These are phyloP conservation scores for Myxozyma nipponensis DNA, from an alignment of 805 yeast species.

Conservation along the genomic window DNA sequence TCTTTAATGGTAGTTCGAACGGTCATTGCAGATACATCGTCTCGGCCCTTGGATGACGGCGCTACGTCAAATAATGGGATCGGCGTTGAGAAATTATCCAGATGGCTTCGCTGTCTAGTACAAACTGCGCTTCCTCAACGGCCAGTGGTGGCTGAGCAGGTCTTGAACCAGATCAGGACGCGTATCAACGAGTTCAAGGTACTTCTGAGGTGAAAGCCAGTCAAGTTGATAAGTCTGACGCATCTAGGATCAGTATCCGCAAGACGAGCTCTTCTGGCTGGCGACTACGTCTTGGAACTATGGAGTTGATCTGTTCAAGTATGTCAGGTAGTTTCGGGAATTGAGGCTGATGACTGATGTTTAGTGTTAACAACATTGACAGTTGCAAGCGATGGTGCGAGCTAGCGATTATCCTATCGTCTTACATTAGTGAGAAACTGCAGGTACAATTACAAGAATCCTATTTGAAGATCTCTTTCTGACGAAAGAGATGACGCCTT, in stretches of 20 bases:
- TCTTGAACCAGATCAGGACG: slow-evolving; percentile 9
- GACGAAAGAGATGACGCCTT: too few species aligned
- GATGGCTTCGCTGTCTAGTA: slow-evolving; percentile 19
- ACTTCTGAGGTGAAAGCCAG: too few species aligned
- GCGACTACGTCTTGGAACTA: slow-evolving; percentile 22
- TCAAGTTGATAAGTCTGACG: too few species aligned
- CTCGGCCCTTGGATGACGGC: background rate
- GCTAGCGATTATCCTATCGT: slow-evolving; percentile 16
- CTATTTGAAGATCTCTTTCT: background rate
- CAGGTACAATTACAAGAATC: background rate
- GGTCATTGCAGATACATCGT: background rate
- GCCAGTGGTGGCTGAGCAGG: slow-evolving; percentile 12
- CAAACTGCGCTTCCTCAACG: slow-evolving; percentile 14
- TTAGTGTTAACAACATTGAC: slow-evolving; percentile 6
- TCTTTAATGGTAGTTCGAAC: background rate
- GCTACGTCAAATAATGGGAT: background rate
- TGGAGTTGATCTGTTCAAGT: slow-evolving; percentile 20
- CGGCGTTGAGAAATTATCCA: slow-evolving; percentile 14
- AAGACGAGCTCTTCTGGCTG: slow-evolving; percentile 13
- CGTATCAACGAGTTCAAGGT: background rate
- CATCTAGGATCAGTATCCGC: slow-evolving; percentile 5
- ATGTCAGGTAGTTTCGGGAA: background rate
- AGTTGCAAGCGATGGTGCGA: slow-evolving; percentile 23
- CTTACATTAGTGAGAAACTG: slow-evolving; percentile 7
- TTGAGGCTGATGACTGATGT: background rate